Base-by-base conservation (phyloP, 768 basidiomycete species). In the Russula brevipes region DNA sequence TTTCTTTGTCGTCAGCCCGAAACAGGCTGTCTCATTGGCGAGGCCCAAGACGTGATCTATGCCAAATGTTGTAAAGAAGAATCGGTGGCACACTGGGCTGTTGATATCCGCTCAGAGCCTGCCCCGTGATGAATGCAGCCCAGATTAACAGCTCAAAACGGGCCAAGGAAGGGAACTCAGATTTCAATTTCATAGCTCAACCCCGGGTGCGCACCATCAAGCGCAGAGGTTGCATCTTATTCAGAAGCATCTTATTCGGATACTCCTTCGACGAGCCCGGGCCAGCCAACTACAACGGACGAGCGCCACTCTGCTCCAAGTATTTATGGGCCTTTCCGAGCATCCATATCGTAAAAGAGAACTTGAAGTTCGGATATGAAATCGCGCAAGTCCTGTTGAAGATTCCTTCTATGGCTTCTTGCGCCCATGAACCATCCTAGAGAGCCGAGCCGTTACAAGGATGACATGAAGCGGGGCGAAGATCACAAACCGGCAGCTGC, bases 311-410 rank as follows among this genome's bases (percentile, higher is more conserved):
- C 57, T 83, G 79, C 53, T 78, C 73, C 53, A 98, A 74, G 72
- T 96, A 96, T 61, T 76, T 76, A 68, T 93, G 82, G 10, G 92
- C 94, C 69, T 84, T 87, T 16, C 94, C 94, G 35, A 98, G 80
- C 85, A 94, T 94, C 95, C 95, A 96, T 53, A 97, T 92, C 0
- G 91, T 89, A 76, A 96, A 98, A 31, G 92, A 86, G 73, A 95
- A 94, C 74, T 97, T 95, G 85, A 97, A 98, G 75, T 94, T 92
- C 2, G 92, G 86, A 65, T 92, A 92, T 2, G 88, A 82, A 57
- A 91, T 92, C 35, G 90, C 86, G 69, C 88, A 90, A 30, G 84
- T 91, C 71, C 93, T 93, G 77, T 94, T 94, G 73, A 93, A 92
- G 24, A 94, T 83, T 8, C 94, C 93, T 69, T 95, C 94, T 49